phyloP scores from a whole-genome alignment of 495 filamentous ascomycete species.

The Neurospora terricola region DNA sequence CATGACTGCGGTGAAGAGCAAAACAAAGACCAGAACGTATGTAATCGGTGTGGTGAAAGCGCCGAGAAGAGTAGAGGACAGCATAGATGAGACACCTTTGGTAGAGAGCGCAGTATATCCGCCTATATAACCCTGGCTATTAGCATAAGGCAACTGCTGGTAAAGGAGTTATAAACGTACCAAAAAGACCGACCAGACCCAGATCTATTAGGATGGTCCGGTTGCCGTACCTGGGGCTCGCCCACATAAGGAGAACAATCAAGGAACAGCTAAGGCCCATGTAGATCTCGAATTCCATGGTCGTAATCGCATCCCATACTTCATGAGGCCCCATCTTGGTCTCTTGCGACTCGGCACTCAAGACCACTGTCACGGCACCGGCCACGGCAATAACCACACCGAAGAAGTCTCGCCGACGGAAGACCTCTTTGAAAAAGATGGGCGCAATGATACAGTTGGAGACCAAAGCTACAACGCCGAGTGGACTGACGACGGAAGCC shows the following conservation, averaged over 20 bases:
- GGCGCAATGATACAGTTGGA: conserved; percentile 96
- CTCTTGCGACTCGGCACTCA: conserved; percentile 84
- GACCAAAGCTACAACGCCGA: conserved; percentile 89
- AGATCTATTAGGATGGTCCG: conserved; percentile 87
- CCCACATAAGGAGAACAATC: conserved; percentile 67
- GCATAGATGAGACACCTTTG: conserved; percentile 89
- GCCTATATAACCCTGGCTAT: conserved; percentile 42
- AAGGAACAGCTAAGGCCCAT: conserved; percentile 61
- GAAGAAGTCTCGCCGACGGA: conserved; percentile 75
- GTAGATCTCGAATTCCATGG: conserved; percentile 86
- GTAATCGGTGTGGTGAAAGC: conserved; percentile 85
- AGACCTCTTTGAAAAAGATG: conserved; percentile 79
- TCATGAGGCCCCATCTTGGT: conserved; percentile 84
- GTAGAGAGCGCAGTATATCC: conserved; percentile 93
- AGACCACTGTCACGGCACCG: conserved; percentile 85
- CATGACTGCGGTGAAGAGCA: conserved; percentile 78
- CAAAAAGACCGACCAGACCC: conserved; percentile 84
- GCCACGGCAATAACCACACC: conserved; percentile 76
- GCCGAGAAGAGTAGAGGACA: conserved; percentile 79
- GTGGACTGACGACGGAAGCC: conserved; percentile 91
- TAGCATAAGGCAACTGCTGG: not conserved
- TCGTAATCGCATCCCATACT: conserved; percentile 81
- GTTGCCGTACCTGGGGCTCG: conserved; percentile 71
- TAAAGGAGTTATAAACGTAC: conserved; percentile 37
- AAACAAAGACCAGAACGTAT: conserved; percentile 67